Evolutionary conservation across 192 early-diverging fungal species (phyloP), one percentile per base, ranked within the genome.

Genomic region (Phlyctochytrium arcticum): DNA sequence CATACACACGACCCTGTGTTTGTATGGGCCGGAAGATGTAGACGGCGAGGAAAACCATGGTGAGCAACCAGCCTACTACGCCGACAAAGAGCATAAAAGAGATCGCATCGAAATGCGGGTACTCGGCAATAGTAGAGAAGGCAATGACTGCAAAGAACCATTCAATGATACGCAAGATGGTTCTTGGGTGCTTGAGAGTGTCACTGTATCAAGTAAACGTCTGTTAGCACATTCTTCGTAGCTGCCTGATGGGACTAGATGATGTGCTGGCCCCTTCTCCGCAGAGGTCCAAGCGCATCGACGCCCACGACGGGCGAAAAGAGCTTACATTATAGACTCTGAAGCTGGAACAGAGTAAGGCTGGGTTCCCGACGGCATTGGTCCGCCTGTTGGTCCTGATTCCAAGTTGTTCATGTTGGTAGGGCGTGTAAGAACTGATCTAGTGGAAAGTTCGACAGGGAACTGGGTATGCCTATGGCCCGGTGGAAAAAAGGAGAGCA

Each of bases 11-110:
- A 15, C 55, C 55, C 0, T 10, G n/a, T 4, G 26, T 12, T 36
- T 21, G n/a, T 15, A 17, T n/a, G 6, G 35, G 35, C 10, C 32
- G 27, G 19, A 57, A 3, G n/a, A 57, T 8, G 5, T 17, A 31
- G 12, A n/a, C 35, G 3, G 29, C 29, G 19, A 57, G 15, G 35
- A 57, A 57, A 10, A 57, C 15, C 27, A 29, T 3, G 35, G 55
- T 19, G 17, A 57, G 35, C 32, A 57, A 33, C 55, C 55, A 57
- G 5, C 30, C 55, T 17, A 36, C 19, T 17, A 57, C 55, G 4
- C 55, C 55, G 55, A 33, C 35, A 26, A 57, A 57, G 55, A 57
- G 32, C 19, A 36, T 36, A 33, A 57, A 57, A 33, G 31, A 36
- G 0, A 2, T 0, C 15, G 5, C 3, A 0, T 15, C 50, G 50